Evolutionary conservation across 2,329 filamentous ascomycete species (phyloP).

Genomic region (Talaromyces amestolkiae): DNA sequence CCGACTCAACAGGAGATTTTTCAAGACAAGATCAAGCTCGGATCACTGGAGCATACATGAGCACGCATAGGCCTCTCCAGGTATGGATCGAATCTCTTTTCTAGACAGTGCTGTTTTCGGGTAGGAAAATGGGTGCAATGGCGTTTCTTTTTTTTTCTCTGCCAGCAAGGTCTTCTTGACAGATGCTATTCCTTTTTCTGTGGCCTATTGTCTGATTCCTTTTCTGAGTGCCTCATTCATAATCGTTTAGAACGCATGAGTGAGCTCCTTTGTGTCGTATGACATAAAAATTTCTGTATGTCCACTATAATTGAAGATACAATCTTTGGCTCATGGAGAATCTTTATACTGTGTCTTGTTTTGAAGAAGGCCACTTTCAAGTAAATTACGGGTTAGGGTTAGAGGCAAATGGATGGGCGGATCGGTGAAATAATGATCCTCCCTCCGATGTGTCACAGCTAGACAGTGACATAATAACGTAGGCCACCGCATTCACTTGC

Average conservation of each 20-base stretch:
- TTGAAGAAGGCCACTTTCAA: neutral
- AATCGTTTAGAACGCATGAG: neutral
- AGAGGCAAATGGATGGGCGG: neutral
- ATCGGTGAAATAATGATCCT: constrained; percentile 2
- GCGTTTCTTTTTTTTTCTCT: constrained; percentile 12
- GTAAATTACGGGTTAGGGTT: neutral
- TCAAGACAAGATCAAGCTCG: constrained; percentile 2
- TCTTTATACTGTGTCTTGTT: neutral
- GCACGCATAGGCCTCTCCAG: neutral
- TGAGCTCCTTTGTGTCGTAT: constrained; percentile 1
- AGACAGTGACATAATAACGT: constrained; percentile 11
- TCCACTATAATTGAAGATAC: constrained; percentile 10
- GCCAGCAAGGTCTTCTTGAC: constrained; percentile 24
- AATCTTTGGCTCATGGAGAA: neutral
- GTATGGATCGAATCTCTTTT: constrained; percentile 8
- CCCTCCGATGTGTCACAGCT: neutral
- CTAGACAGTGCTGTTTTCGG: constrained; percentile 19
- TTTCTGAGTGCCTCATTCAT: neutral
- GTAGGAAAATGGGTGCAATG: constrained; percentile 19
- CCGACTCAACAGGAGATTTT: neutral
- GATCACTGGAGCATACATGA: constrained; percentile 15
- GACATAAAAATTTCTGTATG: neutral
- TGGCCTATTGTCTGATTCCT: constrained; percentile 4
- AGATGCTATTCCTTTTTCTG: constrained; percentile 28
- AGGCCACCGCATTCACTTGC: neutral